phyloP scores from a whole-genome alignment of 345 rosid genomes.

The Populus deltoides region DNA sequence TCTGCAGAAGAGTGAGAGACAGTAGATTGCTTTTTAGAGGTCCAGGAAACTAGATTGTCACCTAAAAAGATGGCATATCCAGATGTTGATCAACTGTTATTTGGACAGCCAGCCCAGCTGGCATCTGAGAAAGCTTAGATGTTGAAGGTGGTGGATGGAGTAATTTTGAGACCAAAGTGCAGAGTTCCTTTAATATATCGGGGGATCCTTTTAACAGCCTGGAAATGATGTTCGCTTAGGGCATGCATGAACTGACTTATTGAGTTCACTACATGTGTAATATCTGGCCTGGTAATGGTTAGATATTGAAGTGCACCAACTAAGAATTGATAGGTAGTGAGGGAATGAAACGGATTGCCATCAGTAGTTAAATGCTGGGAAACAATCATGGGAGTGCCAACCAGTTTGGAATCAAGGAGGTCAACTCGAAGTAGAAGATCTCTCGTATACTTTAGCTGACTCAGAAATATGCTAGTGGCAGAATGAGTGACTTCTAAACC shows the following conservation, averaged over 20 bases:
- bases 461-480: not conserved
- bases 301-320: not conserved
- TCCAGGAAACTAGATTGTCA: no score
- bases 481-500: not conserved
- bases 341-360: not conserved
- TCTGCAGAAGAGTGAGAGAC: no score
- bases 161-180: not conserved
- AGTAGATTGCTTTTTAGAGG: no score
- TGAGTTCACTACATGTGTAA: not conserved
- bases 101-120: no score
- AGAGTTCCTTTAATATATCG: not conserved
- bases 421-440: not conserved
- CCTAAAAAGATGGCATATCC: no score
- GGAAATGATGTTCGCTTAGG: not conserved
- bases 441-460: not conserved
- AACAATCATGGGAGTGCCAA: not conserved
- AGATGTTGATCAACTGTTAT: no score
- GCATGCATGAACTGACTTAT: not conserved
- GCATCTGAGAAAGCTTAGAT: no score
- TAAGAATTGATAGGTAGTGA: not conserved
- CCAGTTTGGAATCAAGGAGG: not conserved
- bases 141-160: no score
- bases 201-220: not conserved
- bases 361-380: no score
- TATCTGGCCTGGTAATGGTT: not conserved